Evolutionary conservation across 2,329 filamentous ascomycete species (phyloP), one percentile per base, ranked within the genome.

Genomic region (Ceratocystis colombiana): DNA sequence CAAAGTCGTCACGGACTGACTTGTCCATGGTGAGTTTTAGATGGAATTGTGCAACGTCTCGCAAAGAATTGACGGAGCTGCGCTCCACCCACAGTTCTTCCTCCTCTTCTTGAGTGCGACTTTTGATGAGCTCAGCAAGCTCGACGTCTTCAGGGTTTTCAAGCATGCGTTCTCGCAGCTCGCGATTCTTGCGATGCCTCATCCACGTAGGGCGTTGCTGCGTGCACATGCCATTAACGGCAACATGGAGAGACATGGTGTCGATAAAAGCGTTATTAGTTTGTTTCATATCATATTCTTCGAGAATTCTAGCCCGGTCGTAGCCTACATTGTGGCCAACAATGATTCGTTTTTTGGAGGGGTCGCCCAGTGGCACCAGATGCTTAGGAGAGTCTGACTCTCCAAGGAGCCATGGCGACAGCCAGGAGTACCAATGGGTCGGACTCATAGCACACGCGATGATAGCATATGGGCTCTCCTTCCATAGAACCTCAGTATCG

Each of bases 151-250:
- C 83, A 2, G 86, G 87, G 65, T 90, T 83, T 62, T 80, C 86
- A 4, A 88, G 84, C 61, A 93, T 85, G 72, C 87, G 88, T 69
- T 96, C 92, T 62, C 90, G 81, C 59, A 93, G 72, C 72, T 97
- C 93, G 67, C 88, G 83, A 70, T 88, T 90, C 77, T 99, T 99
- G 73, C 90, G 89, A 75, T 96, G 90, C 74, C 90, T 95, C 87
- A 96, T 91, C 94, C 94, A 99, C 0, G 90, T 96, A 7, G 95
- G 94, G 62, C 94, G 84, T 75, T 99, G 94, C 70, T 89, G 87
- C 25, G 94, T 97, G 76, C 94, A 99, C 94, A 99, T 99, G 69
- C 94, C 94, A 73, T 99, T 99, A 28, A 96, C 93, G 1, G 95
- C 95, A 6, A 96, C 93, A 74, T 99, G 94, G 22, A 99, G 79